Conservation (phyloP, 2,329 filamentous ascomycete species). For the Phaeoacremonium minimum region DNA sequence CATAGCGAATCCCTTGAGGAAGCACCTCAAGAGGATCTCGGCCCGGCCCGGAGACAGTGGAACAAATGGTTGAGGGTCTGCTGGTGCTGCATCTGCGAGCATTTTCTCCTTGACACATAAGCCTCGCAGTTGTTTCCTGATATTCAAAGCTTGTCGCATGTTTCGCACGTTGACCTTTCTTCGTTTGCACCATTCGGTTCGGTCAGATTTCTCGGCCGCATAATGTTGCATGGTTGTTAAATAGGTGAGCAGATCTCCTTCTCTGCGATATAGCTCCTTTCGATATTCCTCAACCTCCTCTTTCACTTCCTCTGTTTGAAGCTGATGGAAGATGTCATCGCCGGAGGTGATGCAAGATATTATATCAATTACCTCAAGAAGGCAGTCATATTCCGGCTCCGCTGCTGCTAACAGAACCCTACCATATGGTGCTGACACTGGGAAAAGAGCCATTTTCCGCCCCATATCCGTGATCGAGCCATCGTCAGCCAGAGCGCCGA, state of each 20-base stretch:
- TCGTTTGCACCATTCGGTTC: constrained; percentile 53
- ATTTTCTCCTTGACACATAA: constrained; percentile 51
- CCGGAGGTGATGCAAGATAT: constrained; percentile 61
- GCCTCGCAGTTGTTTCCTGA: constrained; percentile 56
- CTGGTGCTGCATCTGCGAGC: constrained; percentile 35
- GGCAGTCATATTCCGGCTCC: constrained; percentile 64
- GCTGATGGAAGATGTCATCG: constrained; percentile 58
- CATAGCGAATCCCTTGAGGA: constrained; percentile 55
- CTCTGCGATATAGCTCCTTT: constrained; percentile 54
- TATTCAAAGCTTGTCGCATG: constrained; percentile 59
- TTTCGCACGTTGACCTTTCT: constrained; percentile 54
- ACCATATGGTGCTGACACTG: constrained; percentile 75
- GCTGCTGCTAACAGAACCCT: constrained; percentile 79
- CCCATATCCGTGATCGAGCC: constrained; percentile 73
- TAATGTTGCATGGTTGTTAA: constrained; percentile 61
- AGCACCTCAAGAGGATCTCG: constrained; percentile 53
- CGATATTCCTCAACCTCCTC: constrained; percentile 50
- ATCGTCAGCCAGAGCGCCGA: constrained; percentile 69
- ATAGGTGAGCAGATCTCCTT: constrained; percentile 63
- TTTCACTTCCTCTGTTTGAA: constrained; percentile 51
- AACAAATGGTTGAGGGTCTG: constrained; percentile 52
- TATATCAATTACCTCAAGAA: constrained; percentile 82
- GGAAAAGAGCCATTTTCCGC: constrained; percentile 74
- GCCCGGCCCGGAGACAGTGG: constrained; percentile 51
- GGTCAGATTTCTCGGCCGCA: constrained; percentile 49